These are phyloP conservation scores for Lantana camara DNA, from an alignment of 257 asterid species.

Conservation along the genomic window DNA sequence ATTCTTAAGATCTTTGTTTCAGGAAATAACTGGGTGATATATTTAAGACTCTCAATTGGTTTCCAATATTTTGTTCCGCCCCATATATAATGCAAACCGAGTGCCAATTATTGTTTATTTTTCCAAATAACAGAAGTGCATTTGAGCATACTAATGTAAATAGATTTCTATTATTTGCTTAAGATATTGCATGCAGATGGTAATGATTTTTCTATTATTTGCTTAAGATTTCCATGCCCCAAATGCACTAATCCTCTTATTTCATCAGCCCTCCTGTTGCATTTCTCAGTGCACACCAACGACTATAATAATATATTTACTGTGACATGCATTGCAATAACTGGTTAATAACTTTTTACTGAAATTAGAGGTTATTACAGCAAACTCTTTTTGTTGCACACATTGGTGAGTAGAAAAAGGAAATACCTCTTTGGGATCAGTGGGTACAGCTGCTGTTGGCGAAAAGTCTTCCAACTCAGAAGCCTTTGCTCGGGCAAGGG, in stretches of 20 bases:
- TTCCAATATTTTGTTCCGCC: too few relatives aligned
- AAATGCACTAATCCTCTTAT: neutral
- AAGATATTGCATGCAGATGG: neutral
- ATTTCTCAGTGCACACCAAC: neutral
- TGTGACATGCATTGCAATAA: neutral
- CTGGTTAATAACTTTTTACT: neutral
- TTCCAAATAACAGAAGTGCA: too few relatives aligned
- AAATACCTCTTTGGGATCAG: conserved; percentile 54
- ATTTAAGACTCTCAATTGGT: neutral
- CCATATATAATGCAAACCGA: too few relatives aligned
- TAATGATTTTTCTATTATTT: too few relatives aligned
- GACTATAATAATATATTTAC: neutral
- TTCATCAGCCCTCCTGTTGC: neutral
- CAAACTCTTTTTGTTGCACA: conserved; percentile 13
- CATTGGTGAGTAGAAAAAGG: conserved; percentile 21
- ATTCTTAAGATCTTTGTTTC: neutral
- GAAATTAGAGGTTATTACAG: conserved; percentile 6
- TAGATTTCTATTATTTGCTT: too few relatives aligned
- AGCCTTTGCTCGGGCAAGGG: conserved; percentile 94
- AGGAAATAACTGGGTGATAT: too few relatives aligned
- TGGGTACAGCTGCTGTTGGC: conserved; percentile 40
- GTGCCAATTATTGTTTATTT: too few relatives aligned
- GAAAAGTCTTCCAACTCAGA: conserved; percentile 96
- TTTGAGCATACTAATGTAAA: too few relatives aligned
- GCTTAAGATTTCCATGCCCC: too few relatives aligned